Base-by-base conservation (phyloP, 371 early-diverging fungal genomes). In the Mucor saturninus region DNA sequence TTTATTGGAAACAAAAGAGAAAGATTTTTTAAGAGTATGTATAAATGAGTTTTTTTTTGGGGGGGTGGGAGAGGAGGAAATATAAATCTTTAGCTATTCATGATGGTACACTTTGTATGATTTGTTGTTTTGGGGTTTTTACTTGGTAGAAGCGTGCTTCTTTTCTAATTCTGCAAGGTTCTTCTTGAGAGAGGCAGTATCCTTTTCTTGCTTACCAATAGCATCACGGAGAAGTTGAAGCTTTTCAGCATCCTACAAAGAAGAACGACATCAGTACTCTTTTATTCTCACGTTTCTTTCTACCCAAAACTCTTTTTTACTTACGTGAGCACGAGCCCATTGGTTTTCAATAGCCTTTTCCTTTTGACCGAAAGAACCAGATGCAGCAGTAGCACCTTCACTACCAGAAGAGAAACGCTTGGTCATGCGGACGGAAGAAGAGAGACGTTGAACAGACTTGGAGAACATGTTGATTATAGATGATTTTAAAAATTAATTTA, bases 341-440 rank as follows among this genome's bases (percentile, higher is more conserved):
- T 73, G 74, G 49, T 80, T 80, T 64, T 80, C 81, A 30, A 74
- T 66, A 9, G 81, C 81, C 56, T 69, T 77, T 74, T 80, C 81
- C 61, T 80, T 80, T 51, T 72, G 70, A 45, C 78, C 72, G 54
- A 80, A 80, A 39, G 68, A 53, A n/a, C 73, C 79, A 51, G 69
- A 43, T 3, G 51, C 5, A 5, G 77, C 75, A 48, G 77, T 75
- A 8, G 80, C 75, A 56, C 80, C 80, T 65, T 71, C 79, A 39
- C 62, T 43, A 11, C 66, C 70, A 43, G 59, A 14, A 13, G 55
- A 59, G 37, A 59, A 65, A 21, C 70, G 52, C 42, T 64, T 69
- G 8, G 48, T 51, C 10, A 64, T 32, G 14, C 61, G 64, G 46
- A 32, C 11, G 8, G 37, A 37, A 14, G 51, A 35, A 55, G 59